Evolutionary conservation across 2,329 filamentous ascomycete species (phyloP), one percentile per base, ranked within the genome.

Genomic region (Thielaviopsis ethacetica): DNA sequence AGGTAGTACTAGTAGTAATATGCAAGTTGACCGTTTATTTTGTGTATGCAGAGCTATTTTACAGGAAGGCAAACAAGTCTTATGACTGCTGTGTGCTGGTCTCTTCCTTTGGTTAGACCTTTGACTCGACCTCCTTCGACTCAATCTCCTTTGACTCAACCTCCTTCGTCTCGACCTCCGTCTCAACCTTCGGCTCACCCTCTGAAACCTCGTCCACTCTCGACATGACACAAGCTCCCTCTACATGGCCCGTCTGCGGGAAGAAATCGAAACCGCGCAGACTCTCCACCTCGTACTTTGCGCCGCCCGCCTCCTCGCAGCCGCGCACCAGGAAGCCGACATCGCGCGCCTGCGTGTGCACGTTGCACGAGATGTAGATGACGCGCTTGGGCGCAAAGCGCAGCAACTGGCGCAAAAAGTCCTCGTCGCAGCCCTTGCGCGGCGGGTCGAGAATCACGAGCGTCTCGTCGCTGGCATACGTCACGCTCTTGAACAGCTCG

Each of bases 401-500:
- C 58, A 96, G 73, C 66, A 98, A 71, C 73, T 98, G 93, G 17
- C 75, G 71, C 50, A 98, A 72, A 70, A 98, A 98, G 63, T 80
- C 80, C 54, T 83, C 82, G 65, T 95, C 91, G 68, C 93, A 97
- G 10, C 93, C 93, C 71, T 97, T 98, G 51, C 93, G 80, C 6
- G 93, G 91, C n/a, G 93, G 93, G 68, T 98, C 93, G 59, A 98
- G 85, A 62, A 98, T 85, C n/a, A 97, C 86, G 44, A 88, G 85
- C 0, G 91, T 97, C 72, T 95, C 83, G 62, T 88, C 82, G 2
- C 88, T 74, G 1, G 60, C 74, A 61, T 79, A 80, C 63, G 82
- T 79, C 19, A 62, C 55, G 19, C 44, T 62, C 54, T 59, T 59
- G 77, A 98, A 98, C 21, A 98, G 81, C 64, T 84, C 76, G 17